These are phyloP conservation scores for Mytilinidion resinicola DNA, from an alignment of 495 filamentous ascomycete genomes.

Conservation along the genomic window DNA sequence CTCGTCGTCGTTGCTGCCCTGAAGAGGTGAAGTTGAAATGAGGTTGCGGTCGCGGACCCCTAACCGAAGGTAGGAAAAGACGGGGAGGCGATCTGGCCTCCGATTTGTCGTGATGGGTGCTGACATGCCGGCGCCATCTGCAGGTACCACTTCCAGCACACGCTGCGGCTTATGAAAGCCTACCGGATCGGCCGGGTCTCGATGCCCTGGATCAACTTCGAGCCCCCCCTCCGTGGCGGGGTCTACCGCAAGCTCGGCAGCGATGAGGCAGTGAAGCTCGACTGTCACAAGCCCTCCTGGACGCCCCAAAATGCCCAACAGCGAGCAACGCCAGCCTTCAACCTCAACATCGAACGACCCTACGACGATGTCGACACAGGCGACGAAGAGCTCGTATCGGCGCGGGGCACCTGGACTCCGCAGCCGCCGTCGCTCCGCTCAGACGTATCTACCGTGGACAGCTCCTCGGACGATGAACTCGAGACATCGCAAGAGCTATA, in stretches of 20 bases:
- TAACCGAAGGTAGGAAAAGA: background rate
- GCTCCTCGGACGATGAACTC: background rate
- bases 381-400: background rate
- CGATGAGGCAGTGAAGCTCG: background rate
- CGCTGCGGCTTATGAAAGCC: constrained; percentile 27
- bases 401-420: background rate
- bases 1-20: background rate
- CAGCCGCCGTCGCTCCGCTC: background rate
- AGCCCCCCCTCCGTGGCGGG: constrained; percentile 32
- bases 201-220: constrained; percentile 31
- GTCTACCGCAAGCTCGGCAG: constrained; percentile 9
- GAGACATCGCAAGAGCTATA: background rate
- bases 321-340: too few species aligned
- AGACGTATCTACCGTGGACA: background rate
- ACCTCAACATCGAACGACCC: too few species aligned
- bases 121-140: background rate
- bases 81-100: background rate
- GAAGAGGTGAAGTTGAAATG: background rate
- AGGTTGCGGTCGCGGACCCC: background rate
- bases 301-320: too few species aligned
- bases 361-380: background rate
- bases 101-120: background rate
- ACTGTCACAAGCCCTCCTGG: too few species aligned
- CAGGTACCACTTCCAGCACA: constrained; percentile 30
- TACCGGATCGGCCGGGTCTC: constrained; percentile 32